Base-by-base conservation (phyloP, 805 yeast species). In the Candida glaebosa region DNA sequence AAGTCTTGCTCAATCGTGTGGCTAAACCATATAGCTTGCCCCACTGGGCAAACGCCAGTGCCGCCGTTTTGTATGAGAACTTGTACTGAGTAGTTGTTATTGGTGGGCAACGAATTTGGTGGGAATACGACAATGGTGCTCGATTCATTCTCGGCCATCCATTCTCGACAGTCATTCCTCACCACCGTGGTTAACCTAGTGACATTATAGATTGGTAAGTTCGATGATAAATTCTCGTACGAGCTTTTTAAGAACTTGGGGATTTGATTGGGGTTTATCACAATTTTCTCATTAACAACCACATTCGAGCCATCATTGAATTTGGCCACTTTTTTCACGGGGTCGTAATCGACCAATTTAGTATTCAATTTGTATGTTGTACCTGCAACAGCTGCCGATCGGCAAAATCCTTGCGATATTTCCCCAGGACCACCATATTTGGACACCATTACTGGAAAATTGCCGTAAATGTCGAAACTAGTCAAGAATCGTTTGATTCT, bases 351-450 rank as follows among this genome's bases (percentile, higher is more conserved):
- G 4, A 66, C 66, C 39, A 91, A 63, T 31, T 73, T 67, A 12
- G 93, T 83, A 56, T 83, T 81, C 42, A 91, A 71, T 61, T 89
- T 88, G 66, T 93, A 91, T 25, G 95, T 87, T 41, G 97, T 84
- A 41, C 98, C 98, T 15, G 93, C 98, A 47, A 91, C 98, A 10
- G 99, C 99, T 3, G 98, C 98, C 43, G 95, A 85, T 53, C 99
- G 76, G 66, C 97, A 91, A 63, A 93, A 91, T 1, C 97, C 99
- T 67, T 91, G 99, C 12, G 96, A 82, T 19, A 91, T 70, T 64
- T 91, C 99, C 40, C 98, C 96, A 0, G 96, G 90, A 2, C 96
- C 95, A 43, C 98, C 99, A 65, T 82, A 91, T 69, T 88, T 91
- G 38, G 95, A 85, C 53, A 83, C 83, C 69, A 91, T 73, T 9